These are phyloP conservation scores for Aspergillus leporis DNA, from an alignment of 495 filamentous ascomycete species.

Conservation along the genomic window DNA sequence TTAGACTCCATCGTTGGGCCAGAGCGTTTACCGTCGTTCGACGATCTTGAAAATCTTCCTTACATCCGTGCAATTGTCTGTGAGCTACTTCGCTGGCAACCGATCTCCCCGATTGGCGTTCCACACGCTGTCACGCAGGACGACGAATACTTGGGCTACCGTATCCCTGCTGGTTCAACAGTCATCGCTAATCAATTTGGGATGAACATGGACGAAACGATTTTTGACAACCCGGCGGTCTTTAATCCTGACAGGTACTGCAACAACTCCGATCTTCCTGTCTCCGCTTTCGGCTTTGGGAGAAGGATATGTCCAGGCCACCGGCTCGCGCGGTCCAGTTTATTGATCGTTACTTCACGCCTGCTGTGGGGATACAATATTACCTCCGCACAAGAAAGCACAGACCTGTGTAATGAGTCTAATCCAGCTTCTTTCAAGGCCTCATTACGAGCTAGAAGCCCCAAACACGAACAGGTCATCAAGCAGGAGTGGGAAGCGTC, in stretches of 20 bases:
- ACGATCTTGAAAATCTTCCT: slow-evolving; percentile 24
- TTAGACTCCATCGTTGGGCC: slow-evolving; percentile 21
- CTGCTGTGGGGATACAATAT: slow-evolving; percentile 57
- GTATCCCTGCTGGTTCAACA: slow-evolving; percentile 43
- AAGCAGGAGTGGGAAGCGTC: not conserved
- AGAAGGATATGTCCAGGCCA: slow-evolving; percentile 37
- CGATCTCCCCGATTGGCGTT: slow-evolving; percentile 37
- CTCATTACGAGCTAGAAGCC: not conserved
- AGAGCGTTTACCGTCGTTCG: slow-evolving; percentile 18
- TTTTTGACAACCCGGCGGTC: slow-evolving; percentile 32
- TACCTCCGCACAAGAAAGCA: slow-evolving; percentile 6
- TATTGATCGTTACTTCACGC: slow-evolving; percentile 47
- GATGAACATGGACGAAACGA: slow-evolving; percentile 39
- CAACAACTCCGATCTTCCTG: slow-evolving; percentile 21
- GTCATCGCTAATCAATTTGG: slow-evolving; percentile 44
- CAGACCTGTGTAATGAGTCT: not conserved
- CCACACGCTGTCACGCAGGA: slow-evolving; percentile 53
- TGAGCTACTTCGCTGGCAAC: slow-evolving; percentile 37
- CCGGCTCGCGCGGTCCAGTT: slow-evolving; percentile 47
- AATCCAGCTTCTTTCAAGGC: slow-evolving; percentile 1
- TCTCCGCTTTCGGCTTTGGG: slow-evolving; percentile 31
- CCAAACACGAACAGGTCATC: not conserved
- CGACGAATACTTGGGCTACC: slow-evolving; percentile 50
- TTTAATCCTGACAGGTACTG: slow-evolving; percentile 46
- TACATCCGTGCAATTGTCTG: slow-evolving; percentile 35